Base-by-base conservation (phyloP, 1,139 yeast genomes). In the Candida neerlandica region DNA sequence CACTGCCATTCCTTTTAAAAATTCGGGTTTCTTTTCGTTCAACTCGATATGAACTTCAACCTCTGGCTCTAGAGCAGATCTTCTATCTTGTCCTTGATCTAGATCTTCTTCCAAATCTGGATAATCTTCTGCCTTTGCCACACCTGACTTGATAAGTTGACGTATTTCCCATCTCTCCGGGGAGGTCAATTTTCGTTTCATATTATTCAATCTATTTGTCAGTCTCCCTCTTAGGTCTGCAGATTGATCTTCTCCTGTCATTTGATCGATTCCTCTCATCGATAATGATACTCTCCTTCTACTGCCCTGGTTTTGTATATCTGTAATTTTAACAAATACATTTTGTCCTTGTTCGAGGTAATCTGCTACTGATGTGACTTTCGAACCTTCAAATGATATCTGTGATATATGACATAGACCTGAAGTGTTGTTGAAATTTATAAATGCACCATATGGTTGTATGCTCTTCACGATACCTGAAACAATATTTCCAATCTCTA, bases 121-220 rank as follows among this genome's bases (percentile, higher is more conserved):
- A 58, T 85, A 85, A 52, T 86, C 94, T 11, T 83, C 77, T 0
- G 86, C 81, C 2, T 84, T 75, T 0, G 83, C 82, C 0, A 81
- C 94, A 1, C 96, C 96, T 3, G 95, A 83, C 0, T 95, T 87
- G 33, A 87, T 85, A 32, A 89, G 71, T 60, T 92, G 97, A 32
- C 89, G 75, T 46, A 89, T 78, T 60, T 92, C 97, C 96, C 97
- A 92, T 50, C 92, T 70, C 64, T 92, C 98, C 1, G 96, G 96
- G 0, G 96, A 86, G 0, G 95, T 85, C 35, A 86, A 65, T 46
- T 89, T 70, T 57, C 84, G 75, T 50, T 73, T 66, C 23, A 26
- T 6, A 19, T 15, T 11, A 55, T 54, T 45, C 65, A 29, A 60
- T 55, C 55, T 55, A 37, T 26, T 60, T 54, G 32, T 39, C 4